Conservation (phyloP, 352 stramenopile species). For the Phytopythium cucurbitacearum region DNA sequence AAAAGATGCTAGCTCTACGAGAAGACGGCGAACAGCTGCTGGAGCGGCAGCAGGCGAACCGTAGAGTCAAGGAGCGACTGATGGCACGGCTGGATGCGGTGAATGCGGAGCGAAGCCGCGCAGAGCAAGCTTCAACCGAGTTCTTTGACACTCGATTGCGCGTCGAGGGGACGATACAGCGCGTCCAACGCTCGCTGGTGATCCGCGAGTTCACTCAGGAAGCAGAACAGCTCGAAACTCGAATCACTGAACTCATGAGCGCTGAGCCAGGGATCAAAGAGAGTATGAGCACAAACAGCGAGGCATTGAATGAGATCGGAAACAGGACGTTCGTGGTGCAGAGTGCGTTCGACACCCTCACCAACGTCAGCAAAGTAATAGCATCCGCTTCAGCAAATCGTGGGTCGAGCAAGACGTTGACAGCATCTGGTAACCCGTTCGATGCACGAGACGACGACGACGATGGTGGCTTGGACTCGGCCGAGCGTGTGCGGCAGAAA, state of each 20-base stretch:
- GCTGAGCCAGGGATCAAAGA: conserved; percentile 7
- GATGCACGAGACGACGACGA: not conserved
- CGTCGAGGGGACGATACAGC: conserved; percentile 48
- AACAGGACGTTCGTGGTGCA: conserved; percentile 19
- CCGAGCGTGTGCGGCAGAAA: conserved; percentile 44
- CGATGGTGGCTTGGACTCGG: conserved; percentile 5
- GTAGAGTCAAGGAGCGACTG: conserved; percentile 24
- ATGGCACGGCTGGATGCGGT: conserved; percentile 23
- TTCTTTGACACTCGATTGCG: conserved; percentile 61
- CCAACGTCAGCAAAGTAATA: not conserved
- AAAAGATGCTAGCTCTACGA: conserved; percentile 45
- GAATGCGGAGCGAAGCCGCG: conserved; percentile 26
- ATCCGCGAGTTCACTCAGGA: conserved; percentile 39
- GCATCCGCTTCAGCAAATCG: not conserved
- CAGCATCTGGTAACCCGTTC: not conserved
- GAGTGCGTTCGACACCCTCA: not conserved
- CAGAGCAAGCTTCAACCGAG: conserved; percentile 26
- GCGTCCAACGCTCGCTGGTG: conserved; percentile 37
- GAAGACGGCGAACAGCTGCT: conserved; percentile 55
- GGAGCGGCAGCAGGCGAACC: conserved; percentile 25
- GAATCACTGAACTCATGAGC: conserved; percentile 26
- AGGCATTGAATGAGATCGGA: conserved; percentile 28
- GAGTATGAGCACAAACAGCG: conserved; percentile 3
- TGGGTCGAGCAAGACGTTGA: not conserved
- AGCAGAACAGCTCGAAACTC: conserved; percentile 9